Evolutionary conservation across 345 rosid genomes (phyloP).

Genomic region (Aegle marmelos): DNA sequence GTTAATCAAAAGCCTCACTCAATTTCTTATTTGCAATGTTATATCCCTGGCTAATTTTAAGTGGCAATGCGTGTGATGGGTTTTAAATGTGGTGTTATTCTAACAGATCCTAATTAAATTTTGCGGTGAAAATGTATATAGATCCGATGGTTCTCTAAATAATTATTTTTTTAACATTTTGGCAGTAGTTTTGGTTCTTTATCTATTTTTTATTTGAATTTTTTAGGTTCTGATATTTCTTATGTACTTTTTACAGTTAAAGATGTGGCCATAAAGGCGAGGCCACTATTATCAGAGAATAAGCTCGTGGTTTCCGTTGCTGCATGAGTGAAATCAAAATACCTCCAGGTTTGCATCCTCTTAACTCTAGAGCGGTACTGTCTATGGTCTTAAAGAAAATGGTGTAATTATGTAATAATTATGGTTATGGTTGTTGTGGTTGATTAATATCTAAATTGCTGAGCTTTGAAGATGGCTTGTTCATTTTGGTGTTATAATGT

Average conservation of each 20-base stretch:
- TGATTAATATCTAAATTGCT: not conserved
- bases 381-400: not conserved
- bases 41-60: too few species aligned
- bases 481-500: not conserved
- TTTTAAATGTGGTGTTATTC: too few species aligned
- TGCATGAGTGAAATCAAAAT: conserved; percentile 74
- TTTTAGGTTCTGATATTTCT: not conserved
- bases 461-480: too few species aligned
- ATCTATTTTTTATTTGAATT: not conserved
- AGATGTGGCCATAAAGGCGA: conserved; percentile 56
- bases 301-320: conserved; percentile 85
- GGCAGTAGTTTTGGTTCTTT: not conserved
- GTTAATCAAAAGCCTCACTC: too few species aligned
- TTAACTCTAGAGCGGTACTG: not conserved
- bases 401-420: not conserved
- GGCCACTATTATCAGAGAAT: conserved; percentile 51
- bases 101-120: too few species aligned
- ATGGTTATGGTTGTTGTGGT: not conserved
- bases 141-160: too few species aligned
- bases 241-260: conserved; percentile 39
- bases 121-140: too few species aligned
- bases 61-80: too few species aligned
- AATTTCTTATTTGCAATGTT: too few species aligned
- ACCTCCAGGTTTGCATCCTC: conserved; percentile 59
- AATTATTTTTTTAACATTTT: too few species aligned